Evolutionary conservation across 129 eudicot genomes (phyloP).

Genomic region (Centaurea solstitialis): DNA sequence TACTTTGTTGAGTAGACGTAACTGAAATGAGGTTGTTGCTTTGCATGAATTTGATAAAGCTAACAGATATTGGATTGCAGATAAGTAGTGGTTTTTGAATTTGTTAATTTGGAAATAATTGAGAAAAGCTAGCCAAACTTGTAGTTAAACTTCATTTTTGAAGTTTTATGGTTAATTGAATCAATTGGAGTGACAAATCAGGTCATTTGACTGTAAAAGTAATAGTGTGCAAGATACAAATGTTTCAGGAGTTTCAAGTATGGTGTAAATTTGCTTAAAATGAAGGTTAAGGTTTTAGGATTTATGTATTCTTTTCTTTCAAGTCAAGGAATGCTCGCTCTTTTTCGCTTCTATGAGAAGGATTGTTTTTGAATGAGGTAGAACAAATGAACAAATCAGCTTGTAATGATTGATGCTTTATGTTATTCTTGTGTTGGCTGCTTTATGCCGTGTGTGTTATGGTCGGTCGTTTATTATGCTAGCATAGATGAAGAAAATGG

Average conservation of each 20-base stretch:
- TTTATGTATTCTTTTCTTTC: not conserved
- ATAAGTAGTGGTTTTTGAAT: not conserved
- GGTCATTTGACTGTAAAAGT: not conserved
- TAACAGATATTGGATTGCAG: no score
- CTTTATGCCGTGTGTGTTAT: not conserved
- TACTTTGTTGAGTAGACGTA: no score
- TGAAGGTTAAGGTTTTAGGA: not conserved
- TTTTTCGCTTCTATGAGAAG: not conserved
- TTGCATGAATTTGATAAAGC: no score
- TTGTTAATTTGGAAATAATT: not conserved
- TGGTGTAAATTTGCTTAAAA: not conserved
- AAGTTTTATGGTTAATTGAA: not conserved
- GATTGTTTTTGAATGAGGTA: not conserved
- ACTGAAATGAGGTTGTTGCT: no score
- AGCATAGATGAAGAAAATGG: not conserved
- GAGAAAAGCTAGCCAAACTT: slow-evolving; percentile 1
- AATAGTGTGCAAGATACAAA: not conserved
- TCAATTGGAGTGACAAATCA: slow-evolving; percentile 2
- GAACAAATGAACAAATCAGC: not conserved
- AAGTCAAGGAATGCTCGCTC: not conserved
- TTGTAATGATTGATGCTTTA: not conserved
- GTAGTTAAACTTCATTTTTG: not conserved
- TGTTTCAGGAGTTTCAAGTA: not conserved
- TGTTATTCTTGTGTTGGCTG: not conserved
- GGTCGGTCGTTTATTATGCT: not conserved